Percentiles rank a stretch among this genome's conserved stretches.
Conservation (phyloP, 1,284 basidiomycete genomes). For the Fomitopsis schrenkii region DNA sequence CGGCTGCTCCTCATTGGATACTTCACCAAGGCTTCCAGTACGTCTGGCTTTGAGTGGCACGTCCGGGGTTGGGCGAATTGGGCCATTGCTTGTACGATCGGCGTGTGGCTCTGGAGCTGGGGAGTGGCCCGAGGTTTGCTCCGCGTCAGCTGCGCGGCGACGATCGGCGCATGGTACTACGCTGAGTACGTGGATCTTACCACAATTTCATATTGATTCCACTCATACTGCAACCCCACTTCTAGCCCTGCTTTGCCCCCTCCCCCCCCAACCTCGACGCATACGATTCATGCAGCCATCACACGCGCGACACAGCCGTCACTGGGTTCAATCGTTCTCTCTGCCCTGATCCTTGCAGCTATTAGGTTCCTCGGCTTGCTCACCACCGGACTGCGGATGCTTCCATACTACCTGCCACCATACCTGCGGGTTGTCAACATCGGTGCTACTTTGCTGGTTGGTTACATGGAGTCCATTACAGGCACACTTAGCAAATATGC, state of each 20-base stretch:
- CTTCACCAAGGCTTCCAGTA: slow-evolving; percentile 31
- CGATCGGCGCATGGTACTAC: slow-evolving; percentile 93
- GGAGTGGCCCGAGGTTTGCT: slow-evolving; percentile 81
- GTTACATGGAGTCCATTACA: slow-evolving; percentile 58
- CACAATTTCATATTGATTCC: not conserved
- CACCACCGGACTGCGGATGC: slow-evolving; percentile 44
- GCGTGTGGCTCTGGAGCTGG: slow-evolving; percentile 90
- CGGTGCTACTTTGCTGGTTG: slow-evolving; percentile 40
- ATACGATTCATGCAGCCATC: slow-evolving; percentile 74
- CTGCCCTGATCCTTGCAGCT: slow-evolving; percentile 72
- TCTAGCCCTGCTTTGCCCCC: slow-evolving; percentile 44
- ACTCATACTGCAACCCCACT: not conserved
- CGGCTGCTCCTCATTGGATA: slow-evolving; percentile 76
- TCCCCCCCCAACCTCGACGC: slow-evolving; percentile 55
- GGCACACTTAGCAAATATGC: slow-evolving; percentile 81
- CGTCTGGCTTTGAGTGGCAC: slow-evolving; percentile 59
- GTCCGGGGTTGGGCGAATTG: slow-evolving; percentile 79
- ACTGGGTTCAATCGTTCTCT: slow-evolving; percentile 74
- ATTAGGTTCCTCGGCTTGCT: slow-evolving; percentile 54
- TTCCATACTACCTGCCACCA: slow-evolving; percentile 54
- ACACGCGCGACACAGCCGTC: slow-evolving; percentile 79
- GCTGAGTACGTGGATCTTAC: slow-evolving; percentile 51
- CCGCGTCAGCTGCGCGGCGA: slow-evolving; percentile 75
- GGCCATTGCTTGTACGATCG: slow-evolving; percentile 67
- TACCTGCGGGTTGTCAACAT: slow-evolving; percentile 38